Base-by-base conservation (phyloP, 495 filamentous ascomycete genomes). In the Pyronema omphalodes region DNA sequence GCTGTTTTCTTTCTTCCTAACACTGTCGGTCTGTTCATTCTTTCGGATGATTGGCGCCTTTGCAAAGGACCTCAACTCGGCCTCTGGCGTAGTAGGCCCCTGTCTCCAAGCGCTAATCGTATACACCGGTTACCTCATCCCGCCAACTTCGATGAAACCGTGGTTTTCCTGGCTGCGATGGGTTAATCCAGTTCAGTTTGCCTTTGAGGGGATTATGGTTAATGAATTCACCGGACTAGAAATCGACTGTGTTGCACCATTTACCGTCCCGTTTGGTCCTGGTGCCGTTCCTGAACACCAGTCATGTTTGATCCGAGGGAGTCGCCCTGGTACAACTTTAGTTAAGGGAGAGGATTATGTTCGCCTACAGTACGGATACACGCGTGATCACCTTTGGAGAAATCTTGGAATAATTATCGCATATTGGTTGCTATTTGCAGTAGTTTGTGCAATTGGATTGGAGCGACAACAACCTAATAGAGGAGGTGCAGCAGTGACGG, bases 61-160 rank as follows among this genome's bases (percentile, higher is more conserved):
- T 19, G 78, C 75, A 34, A 67, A 70, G 4, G 78, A 76, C 5
- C 71, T 87, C 37, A 80, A 86, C 60, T 68, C 73, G 52, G 84
- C 84, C 5, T 80, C 79, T 34, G 69, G 75, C 23, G 65, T 83
- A 34, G 80, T 81, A 11, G 78, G 80, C 52, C 77, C 84, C 29
- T 61, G 74, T 1, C 77, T 85, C 9, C 70, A 76, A 53, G 75
- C 74, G 0, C 65, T 88, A 9, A 66, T 91, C 49, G 80, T 93
- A 4, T 94, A 89, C 63, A 88, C 83, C 9, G 86, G 86, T 29
- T 94, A 82, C 64, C 67, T 85, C 7, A 83, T 93, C 39, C 82
- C 84, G 2, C 77, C 76, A 0, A 71, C 67, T 41, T 74, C 80
- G 52, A 88, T 91, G 85, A 77, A 78, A 52, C 78, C 82, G 0